Percentiles rank a stretch among this genome's conserved stretches.
Conservation (phyloP, 345 rosid genomes). For the Moricandia moricandioides region DNA sequence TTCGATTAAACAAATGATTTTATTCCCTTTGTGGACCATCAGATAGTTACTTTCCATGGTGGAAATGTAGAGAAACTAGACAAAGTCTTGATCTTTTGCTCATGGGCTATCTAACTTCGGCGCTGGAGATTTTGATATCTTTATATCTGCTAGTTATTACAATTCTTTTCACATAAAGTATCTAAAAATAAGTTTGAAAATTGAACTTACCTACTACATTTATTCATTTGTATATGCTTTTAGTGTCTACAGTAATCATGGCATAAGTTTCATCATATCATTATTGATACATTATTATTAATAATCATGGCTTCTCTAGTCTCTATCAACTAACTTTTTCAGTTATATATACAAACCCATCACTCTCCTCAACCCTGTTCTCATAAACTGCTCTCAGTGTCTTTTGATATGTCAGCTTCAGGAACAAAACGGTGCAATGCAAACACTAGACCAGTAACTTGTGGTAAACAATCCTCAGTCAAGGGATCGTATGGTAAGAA, state of each 20-base stretch:
- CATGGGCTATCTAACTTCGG: constrained; percentile 25
- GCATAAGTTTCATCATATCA: constrained; percentile 21
- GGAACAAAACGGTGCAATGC: constrained; percentile 26
- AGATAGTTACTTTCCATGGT: constrained; percentile 15
- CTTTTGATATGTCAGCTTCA: constrained; percentile 38
- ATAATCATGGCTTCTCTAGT: constrained; percentile 15
- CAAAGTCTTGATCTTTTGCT: constrained; percentile 8
- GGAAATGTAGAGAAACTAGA: constrained; percentile 25
- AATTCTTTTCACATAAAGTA: constrained; percentile 15
- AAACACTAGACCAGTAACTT: constrained; percentile 25
- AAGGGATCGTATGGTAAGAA: constrained; percentile 23
- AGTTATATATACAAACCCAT: constrained; percentile 14
- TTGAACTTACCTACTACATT: not conserved
- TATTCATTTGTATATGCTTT: not conserved
- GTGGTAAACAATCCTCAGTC: constrained; percentile 17
- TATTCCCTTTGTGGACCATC: constrained; percentile 30
- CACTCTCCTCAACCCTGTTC: constrained; percentile 2
- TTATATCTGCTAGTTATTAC: constrained; percentile 1
- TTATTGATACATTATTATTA: constrained; percentile 24
- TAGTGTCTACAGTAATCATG: constrained; percentile 20
- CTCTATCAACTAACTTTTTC: constrained; percentile 3
- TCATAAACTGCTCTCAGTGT: constrained; percentile 1
- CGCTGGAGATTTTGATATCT: constrained; percentile 22
- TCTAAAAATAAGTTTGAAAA: constrained; percentile 12
- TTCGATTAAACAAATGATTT: constrained; percentile 18